These are phyloP conservation scores for Colletotrichum lupini DNA, from an alignment of 2,329 filamentous ascomycete genomes.

Conservation along the genomic window DNA sequence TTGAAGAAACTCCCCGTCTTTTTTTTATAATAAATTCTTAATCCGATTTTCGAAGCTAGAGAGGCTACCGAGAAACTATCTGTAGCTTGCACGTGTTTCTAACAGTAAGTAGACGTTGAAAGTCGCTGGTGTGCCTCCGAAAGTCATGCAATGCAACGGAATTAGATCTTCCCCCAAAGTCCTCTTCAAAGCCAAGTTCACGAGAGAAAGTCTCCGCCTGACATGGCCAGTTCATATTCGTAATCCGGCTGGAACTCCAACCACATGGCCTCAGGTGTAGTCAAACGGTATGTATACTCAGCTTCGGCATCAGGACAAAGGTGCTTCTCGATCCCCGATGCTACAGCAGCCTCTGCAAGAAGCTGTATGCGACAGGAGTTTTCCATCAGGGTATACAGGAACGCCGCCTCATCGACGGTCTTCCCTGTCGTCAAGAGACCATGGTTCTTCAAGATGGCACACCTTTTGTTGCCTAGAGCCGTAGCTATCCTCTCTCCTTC, in stretches of 20 bases:
- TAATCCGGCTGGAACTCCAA: background rate
- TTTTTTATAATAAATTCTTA: too few relatives aligned
- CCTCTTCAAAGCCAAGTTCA: background rate
- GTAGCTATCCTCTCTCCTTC: constrained; percentile 73
- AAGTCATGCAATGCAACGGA: too few relatives aligned
- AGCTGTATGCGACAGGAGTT: constrained; percentile 72
- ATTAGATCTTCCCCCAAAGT: too few relatives aligned
- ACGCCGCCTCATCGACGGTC: constrained; percentile 80
- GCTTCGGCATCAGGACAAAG: background rate
- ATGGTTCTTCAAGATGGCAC: constrained; percentile 75
- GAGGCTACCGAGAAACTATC: too few relatives aligned
- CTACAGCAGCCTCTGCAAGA: constrained; percentile 64
- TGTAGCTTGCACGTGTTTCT: too few relatives aligned
- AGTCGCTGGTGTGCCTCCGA: too few relatives aligned
- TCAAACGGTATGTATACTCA: background rate
- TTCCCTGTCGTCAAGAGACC: constrained; percentile 75
- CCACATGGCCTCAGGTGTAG: background rate
- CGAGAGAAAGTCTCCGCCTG: background rate
- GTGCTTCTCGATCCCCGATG: background rate
- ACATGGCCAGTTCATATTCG: background rate
- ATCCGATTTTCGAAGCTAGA: too few relatives aligned
- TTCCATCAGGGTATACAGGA: constrained; percentile 74
- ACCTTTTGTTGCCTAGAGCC: constrained; percentile 67
- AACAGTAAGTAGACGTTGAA: too few relatives aligned
- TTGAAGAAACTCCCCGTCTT: too few relatives aligned